phyloP scores from a whole-genome alignment of 1,139 yeast species.

The Arxiozyma slooffiae region DNA sequence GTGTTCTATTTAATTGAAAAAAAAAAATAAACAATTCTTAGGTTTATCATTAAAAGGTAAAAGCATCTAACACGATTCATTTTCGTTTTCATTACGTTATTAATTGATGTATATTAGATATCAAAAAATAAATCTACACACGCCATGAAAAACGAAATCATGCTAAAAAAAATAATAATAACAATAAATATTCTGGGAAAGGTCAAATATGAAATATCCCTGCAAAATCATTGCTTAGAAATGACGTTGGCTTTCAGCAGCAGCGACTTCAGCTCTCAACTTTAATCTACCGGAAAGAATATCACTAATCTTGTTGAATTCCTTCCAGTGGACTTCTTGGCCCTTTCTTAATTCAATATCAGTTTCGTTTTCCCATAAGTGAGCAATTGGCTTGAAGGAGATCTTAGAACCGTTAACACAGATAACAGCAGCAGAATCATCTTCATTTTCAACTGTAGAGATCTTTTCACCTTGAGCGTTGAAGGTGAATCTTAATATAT shows the following conservation, averaged over 20 bases:
- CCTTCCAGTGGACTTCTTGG: constrained; percentile 56
- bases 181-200: background rate
- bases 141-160: background rate
- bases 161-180: background rate
- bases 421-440: constrained; percentile 49
- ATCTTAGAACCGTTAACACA: constrained; percentile 61
- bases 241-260: constrained; percentile 11
- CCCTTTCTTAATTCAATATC: constrained; percentile 57
- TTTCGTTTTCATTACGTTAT: background rate
- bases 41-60: constrained; percentile 1
- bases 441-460: constrained; percentile 34
- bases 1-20: too few relatives aligned
- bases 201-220: background rate
- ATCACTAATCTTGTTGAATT: constrained; percentile 49
- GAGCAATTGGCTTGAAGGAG: constrained; percentile 44
- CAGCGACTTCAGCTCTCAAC: constrained; percentile 36
- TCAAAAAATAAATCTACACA: too few relatives aligned
- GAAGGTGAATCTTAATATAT: constrained; percentile 35
- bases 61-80: background rate
- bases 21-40: background rate
- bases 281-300: constrained; percentile 58
- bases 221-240: background rate
- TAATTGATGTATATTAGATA: background rate
- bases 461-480: constrained; percentile 33
- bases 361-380: constrained; percentile 51